A percentile compares a stretch with the other conserved stretches of the same genome.
Conservation (phyloP, 2,329 filamentous ascomycete species). For the Huntiella bhutanensis region DNA sequence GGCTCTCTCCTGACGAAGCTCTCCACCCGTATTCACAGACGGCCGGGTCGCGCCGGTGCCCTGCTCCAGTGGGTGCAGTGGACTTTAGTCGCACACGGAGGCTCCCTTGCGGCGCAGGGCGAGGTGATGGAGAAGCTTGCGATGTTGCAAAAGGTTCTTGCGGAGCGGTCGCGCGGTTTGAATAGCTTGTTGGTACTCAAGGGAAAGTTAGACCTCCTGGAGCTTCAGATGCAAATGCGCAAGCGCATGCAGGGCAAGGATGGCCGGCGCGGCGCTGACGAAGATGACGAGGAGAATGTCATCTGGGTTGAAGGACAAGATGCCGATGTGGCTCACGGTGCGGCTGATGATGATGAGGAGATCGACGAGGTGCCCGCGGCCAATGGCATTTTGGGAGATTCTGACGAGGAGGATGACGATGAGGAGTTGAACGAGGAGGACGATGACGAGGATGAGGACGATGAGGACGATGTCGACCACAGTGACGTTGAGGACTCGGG, state of each 20-base stretch:
- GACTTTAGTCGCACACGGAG: conserved; percentile 81
- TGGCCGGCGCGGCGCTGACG: conserved; percentile 18
- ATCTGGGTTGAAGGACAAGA: conserved; percentile 71
- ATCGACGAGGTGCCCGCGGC: conserved; percentile 38
- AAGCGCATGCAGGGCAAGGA: conserved; percentile 37
- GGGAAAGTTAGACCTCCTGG: conserved; percentile 86
- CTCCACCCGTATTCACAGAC: conserved; percentile 67
- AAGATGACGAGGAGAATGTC: conserved; percentile 41
- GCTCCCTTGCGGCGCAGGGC: conserved; percentile 72
- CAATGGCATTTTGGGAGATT: conserved; percentile 37
- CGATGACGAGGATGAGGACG: conserved; percentile 27
- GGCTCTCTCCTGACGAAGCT: conserved; percentile 63
- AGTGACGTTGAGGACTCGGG: conserved; percentile 37
- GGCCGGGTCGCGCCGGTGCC: conserved; percentile 73
- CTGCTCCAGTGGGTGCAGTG: conserved; percentile 93
- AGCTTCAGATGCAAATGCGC: conserved; percentile 70
- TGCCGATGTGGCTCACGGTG: conserved; percentile 18
- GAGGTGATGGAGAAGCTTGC: conserved; percentile 61
- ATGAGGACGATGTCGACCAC: conserved; percentile 41
- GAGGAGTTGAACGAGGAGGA: conserved; percentile 26
- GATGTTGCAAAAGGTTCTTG: conserved; percentile 68
- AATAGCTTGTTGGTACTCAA: conserved; percentile 72
- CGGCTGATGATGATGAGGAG: conserved; percentile 31
- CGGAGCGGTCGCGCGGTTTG: conserved; percentile 67
- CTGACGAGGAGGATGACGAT: conserved; percentile 38